These are phyloP conservation scores for Cutaneotrichosporon cavernicola DNA, from an alignment of 1,284 basidiomycete genomes.

Conservation along the genomic window DNA sequence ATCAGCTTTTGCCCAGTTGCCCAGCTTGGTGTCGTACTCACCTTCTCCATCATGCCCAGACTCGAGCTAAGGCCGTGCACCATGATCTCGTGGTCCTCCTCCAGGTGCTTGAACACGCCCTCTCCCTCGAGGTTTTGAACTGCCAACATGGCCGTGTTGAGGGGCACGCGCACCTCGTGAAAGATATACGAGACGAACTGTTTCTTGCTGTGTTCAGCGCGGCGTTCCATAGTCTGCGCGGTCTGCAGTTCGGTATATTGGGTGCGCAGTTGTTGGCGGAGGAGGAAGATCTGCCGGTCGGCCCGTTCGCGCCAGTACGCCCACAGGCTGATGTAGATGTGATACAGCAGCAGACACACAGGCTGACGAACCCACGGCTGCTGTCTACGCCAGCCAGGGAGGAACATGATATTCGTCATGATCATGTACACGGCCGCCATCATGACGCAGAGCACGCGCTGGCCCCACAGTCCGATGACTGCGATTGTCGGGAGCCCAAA, in stretches of 20 bases:
- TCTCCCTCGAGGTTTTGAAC: constrained; percentile 84
- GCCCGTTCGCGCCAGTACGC: constrained; percentile 55
- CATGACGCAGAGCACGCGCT: constrained; percentile 64
- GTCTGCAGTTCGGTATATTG: constrained; percentile 72
- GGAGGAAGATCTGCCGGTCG: constrained; percentile 62
- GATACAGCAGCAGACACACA: constrained; percentile 41
- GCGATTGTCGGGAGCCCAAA: constrained; percentile 69
- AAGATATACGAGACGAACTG: constrained; percentile 72
- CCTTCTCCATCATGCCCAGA: constrained; percentile 68
- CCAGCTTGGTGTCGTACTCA: constrained; percentile 4
- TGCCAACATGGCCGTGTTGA: constrained; percentile 83
- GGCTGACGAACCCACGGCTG: constrained; percentile 7
- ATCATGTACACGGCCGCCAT: constrained; percentile 62
- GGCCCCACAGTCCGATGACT: constrained; percentile 70
- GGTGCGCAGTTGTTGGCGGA: constrained; percentile 70
- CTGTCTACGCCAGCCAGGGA: neutral
- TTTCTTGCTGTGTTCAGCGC: constrained; percentile 71
- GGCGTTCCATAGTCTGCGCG: constrained; percentile 78
- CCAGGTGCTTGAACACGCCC: constrained; percentile 43
- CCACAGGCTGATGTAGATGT: constrained; percentile 48
- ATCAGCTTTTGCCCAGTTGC: neutral
- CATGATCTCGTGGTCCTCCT: constrained; percentile 47
- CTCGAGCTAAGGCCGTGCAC: constrained; percentile 65
- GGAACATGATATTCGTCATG: constrained; percentile 15
- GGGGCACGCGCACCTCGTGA: constrained; percentile 75